phyloP scores from a whole-genome alignment of 2,329 filamentous ascomycete species.

The Colletotrichum kahawae region DNA sequence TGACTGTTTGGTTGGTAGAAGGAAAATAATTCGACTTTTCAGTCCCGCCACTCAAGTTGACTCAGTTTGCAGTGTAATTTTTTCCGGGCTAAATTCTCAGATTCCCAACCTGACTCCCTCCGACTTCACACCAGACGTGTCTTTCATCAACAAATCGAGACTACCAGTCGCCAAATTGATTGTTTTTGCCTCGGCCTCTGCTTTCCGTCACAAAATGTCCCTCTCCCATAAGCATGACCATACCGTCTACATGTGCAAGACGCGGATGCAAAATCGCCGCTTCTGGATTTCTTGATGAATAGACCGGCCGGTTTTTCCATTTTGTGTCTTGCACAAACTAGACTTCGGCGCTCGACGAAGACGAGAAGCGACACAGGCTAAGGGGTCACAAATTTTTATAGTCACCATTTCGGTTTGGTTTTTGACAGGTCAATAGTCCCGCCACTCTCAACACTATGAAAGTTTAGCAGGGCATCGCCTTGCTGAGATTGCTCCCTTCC shows the following conservation, averaged over 20 bases:
- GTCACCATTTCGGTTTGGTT: not conserved
- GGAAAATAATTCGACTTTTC: not conserved
- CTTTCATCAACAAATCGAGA: not conserved
- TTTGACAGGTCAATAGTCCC: not conserved
- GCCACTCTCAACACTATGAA: not conserved
- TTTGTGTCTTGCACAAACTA: not conserved
- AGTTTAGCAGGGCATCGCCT: not conserved
- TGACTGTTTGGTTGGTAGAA: not conserved
- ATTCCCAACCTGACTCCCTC: not conserved
- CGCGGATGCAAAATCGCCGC: not conserved
- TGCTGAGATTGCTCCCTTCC: not conserved
- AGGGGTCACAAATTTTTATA: not conserved
- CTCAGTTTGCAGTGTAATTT: not conserved
- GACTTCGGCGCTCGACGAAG: not conserved
- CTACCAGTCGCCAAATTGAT: not conserved
- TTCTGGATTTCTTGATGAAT: not conserved
- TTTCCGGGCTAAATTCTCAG: not conserved
- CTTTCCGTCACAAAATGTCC: not conserved
- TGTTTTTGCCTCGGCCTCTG: not conserved
- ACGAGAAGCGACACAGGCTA: not conserved
- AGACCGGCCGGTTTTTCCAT: too few relatives aligned
- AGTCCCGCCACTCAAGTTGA: constrained; percentile 14
- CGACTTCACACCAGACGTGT: not conserved
- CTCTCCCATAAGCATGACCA: not conserved
- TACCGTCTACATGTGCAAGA: not conserved